Evolutionary conservation across 305 asterid genomes (phyloP), one percentile per base, ranked within the genome.

Genomic region (Solanum aculeatissimum): DNA sequence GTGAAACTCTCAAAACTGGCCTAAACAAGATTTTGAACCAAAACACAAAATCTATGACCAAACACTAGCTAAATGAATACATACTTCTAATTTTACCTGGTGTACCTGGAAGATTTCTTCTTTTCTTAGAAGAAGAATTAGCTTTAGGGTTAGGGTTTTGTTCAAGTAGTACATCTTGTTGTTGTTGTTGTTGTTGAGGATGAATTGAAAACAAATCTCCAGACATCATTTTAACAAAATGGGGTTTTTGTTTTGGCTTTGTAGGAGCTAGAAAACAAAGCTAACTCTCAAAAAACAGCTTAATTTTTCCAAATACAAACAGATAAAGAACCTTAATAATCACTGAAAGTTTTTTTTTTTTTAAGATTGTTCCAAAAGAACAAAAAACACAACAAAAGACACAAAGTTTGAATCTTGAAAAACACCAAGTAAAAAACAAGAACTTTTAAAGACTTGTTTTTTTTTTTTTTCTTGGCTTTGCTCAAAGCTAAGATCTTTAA

Each of bases 91-190:
- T 2, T 79, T 38, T 88, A 95, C 98, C 98, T 75, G 98, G 98
- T 40, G 92, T 93, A 53, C 98, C 98, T 6, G 98, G 98, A 29
- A 91, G 95, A 87, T 92, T 95, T 85, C 98, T 82, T 84, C 85
- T 90, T 94, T 92, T 95, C 91, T 93, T 95, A 84, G 89, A 74
- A 42, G 92, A 62, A 65, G 94, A 83, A 85, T 71, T 80, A 42
- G 77, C 84, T 80, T 91, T 91, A 85, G 93, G 89, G 85, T 89
- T 93, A 86, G 96, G 94, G 94, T 89, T 92, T 80, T 91, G 78
- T 23, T 91, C 88, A 40, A 82, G 83, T 83, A 70, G 16, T 19
- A 38, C 55, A 78, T 86, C 78, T 32, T 40, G 78, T 66, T 66
- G 75, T 81, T 86, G 80, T 32, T 40, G 78, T 66, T 66, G 75